Conservation (phyloP, 768 basidiomycete genomes). For the Postia placenta region DNA sequence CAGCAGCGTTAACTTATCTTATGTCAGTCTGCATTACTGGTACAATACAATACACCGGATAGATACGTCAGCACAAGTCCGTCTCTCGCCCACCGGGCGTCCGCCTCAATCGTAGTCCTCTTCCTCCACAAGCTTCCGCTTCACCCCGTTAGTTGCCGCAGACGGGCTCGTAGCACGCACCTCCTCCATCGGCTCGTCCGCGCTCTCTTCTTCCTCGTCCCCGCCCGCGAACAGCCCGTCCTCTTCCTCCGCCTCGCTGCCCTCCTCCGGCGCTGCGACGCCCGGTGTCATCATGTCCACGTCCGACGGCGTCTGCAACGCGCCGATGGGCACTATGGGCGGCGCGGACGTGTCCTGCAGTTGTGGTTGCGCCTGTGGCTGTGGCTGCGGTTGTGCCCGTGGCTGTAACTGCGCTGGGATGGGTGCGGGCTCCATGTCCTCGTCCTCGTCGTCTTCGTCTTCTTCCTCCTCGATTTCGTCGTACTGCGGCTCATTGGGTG, state of each 20-base stretch:
- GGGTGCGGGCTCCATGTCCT: constrained; percentile 65
- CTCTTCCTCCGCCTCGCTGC: constrained; percentile 74
- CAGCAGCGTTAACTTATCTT: no score
- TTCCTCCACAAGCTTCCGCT: constrained; percentile 79
- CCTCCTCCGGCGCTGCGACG: constrained; percentile 37
- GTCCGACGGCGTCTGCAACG: constrained; percentile 61
- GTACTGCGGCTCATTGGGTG: constrained; percentile 67
- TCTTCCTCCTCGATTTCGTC: constrained; percentile 82
- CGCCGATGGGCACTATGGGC: constrained; percentile 32
- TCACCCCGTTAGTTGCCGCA: constrained; percentile 46
- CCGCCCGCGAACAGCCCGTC: constrained; percentile 76
- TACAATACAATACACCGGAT: constrained; percentile 3
- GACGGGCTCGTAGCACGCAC: constrained; percentile 44
- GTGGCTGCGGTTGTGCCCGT: constrained; percentile 11
- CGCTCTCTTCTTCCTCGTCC: constrained; percentile 55
- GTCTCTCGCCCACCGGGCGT: constrained; percentile 9
- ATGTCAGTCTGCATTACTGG: constrained; percentile 23
- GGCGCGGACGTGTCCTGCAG: constrained; percentile 15
- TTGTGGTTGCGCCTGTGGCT: constrained; percentile 7
- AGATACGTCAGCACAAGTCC: background rate
- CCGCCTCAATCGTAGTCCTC: constrained; percentile 73
- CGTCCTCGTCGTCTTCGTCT: constrained; percentile 63
- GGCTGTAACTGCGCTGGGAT: constrained; percentile 33
- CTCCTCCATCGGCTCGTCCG: constrained; percentile 74
- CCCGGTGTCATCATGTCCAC: constrained; percentile 50